Conservation (phyloP, 2,329 filamentous ascomycete genomes). For the Talaromyces verruculosus region DNA sequence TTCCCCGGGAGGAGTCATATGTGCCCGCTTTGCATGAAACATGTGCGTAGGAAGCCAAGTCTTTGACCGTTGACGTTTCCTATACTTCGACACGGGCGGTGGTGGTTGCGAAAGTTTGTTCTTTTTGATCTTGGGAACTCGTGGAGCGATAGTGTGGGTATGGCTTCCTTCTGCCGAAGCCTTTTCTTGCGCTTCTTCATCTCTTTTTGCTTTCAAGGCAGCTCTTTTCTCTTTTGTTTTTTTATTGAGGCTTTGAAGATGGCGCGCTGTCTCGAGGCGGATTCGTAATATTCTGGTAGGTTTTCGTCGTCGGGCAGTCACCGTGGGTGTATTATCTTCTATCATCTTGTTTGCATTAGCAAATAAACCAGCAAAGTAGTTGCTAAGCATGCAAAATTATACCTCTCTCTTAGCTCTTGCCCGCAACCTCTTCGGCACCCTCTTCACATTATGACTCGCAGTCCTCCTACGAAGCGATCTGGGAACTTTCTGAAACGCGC, state of each 20-base stretch:
- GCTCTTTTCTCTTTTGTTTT: slow-evolving; percentile 43
- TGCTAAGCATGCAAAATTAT: slow-evolving; percentile 15
- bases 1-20: slow-evolving; percentile 75
- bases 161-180: slow-evolving; percentile 31
- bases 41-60: slow-evolving; percentile 93
- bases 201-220: slow-evolving; percentile 47
- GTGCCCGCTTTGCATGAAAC: slow-evolving; percentile 89
- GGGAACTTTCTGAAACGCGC: slow-evolving; percentile 90
- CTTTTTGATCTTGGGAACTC: slow-evolving; percentile 66
- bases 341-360: slow-evolving; percentile 60
- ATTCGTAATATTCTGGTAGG: slow-evolving; percentile 48
- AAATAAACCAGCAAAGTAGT: neutral
- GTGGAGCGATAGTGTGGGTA: slow-evolving; percentile 39
- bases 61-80: slow-evolving; percentile 82
- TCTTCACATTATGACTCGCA: slow-evolving; percentile 91
- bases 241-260: slow-evolving; percentile 61
- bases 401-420: slow-evolving; percentile 65
- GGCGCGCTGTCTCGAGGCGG: slow-evolving; percentile 73
- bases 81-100: slow-evolving; percentile 67
- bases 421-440: slow-evolving; percentile 76
- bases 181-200: slow-evolving; percentile 30
- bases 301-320: slow-evolving; percentile 57
- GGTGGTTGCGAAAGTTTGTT: slow-evolving; percentile 66
- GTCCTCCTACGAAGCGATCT: slow-evolving; percentile 80
- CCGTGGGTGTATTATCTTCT: slow-evolving; percentile 86